These are phyloP conservation scores for Boletus tomentosulus DNA, from an alignment of 768 basidiomycete species.

Conservation along the genomic window DNA sequence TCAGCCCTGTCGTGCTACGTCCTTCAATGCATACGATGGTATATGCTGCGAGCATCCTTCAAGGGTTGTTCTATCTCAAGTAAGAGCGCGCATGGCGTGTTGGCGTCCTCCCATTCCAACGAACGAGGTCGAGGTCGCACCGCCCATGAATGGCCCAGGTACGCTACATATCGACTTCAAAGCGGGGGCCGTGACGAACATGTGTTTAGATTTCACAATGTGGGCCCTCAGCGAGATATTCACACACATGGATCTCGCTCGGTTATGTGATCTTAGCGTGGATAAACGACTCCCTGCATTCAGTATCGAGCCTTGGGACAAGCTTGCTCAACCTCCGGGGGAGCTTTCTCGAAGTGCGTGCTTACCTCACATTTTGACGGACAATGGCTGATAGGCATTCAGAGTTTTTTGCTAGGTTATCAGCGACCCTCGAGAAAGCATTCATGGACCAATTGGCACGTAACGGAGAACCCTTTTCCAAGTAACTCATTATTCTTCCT, in stretches of 20 bases:
- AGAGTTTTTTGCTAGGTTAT: conserved; percentile 51
- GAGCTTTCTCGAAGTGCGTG: conserved; percentile 41
- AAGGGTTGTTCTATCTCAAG: conserved; percentile 62
- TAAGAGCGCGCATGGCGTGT: conserved; percentile 41
- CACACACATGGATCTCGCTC: conserved; percentile 64
- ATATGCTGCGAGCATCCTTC: conserved; percentile 56
- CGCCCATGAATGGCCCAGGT: conserved; percentile 36
- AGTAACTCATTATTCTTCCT: conserved; percentile 11
- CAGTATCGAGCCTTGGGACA: conserved; percentile 38
- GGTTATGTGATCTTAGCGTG: conserved; percentile 52
- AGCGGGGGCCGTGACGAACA: neutral
- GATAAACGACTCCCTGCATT: conserved; percentile 48
- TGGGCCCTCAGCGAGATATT: conserved; percentile 64
- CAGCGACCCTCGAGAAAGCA: conserved; percentile 42
- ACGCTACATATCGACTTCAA: conserved; percentile 18
- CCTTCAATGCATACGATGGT: conserved; percentile 47
- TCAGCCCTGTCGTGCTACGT: conserved; percentile 69
- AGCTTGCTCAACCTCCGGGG: conserved; percentile 34
- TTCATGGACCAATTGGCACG: conserved; percentile 36
- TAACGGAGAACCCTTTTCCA: conserved; percentile 29
- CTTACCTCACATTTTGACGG: neutral
- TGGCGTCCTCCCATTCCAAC: conserved; percentile 32
- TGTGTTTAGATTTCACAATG: conserved; percentile 41
- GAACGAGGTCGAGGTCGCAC: conserved; percentile 15
- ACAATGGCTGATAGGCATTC: conserved; percentile 6